Percentiles rank a stretch among this genome's conserved stretches.
These are phyloP conservation scores for Trichoderma arundinaceum DNA, from an alignment of 2,329 filamentous ascomycete genomes.

Conservation along the genomic window DNA sequence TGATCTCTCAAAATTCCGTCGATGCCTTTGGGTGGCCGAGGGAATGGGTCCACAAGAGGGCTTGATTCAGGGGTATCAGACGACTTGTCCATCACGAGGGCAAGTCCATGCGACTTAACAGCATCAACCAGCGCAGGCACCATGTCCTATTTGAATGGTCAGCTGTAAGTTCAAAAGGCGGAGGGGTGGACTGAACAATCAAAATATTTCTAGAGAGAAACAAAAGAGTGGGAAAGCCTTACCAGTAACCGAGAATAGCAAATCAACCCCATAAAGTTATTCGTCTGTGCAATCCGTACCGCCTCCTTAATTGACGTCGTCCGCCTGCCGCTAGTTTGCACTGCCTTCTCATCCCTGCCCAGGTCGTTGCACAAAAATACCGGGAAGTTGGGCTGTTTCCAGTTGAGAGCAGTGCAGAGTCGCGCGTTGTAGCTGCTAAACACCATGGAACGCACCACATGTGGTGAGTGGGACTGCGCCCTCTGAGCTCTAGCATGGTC, in stretches of 20 bases:
- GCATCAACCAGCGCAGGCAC: conserved; percentile 90
- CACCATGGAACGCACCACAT: conserved; percentile 82
- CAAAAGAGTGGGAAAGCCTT: conserved; percentile 43
- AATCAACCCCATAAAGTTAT: conserved; percentile 97
- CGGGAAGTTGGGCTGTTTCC: conserved; percentile 99
- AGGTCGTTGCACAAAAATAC: conserved; percentile 95
- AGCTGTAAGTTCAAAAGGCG: background rate
- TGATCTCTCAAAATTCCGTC: conserved; percentile 86
- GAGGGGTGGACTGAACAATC: too few species aligned
- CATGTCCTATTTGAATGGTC: conserved; percentile 68
- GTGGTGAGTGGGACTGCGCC: conserved; percentile 67
- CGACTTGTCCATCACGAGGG: conserved; percentile 87
- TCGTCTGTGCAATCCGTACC: conserved; percentile 88
- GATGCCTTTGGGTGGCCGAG: conserved; percentile 75
- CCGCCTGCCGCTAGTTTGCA: conserved; percentile 67
- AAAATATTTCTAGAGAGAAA: too few species aligned
- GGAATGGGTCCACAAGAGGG: conserved; percentile 56
- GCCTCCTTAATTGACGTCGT: conserved; percentile 92
- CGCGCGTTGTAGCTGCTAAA: conserved; percentile 92
- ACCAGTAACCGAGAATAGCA: conserved; percentile 87
- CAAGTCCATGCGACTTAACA: conserved; percentile 91
- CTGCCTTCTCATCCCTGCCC: conserved; percentile 62
- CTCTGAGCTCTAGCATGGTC: conserved; percentile 78
- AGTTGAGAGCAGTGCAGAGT: conserved; percentile 93
- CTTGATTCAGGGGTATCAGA: conserved; percentile 55